Evolutionary conservation across 768 basidiomycete species (phyloP), one percentile per base, ranked within the genome.

Genomic region (Rhodotorula paludigena): DNA sequence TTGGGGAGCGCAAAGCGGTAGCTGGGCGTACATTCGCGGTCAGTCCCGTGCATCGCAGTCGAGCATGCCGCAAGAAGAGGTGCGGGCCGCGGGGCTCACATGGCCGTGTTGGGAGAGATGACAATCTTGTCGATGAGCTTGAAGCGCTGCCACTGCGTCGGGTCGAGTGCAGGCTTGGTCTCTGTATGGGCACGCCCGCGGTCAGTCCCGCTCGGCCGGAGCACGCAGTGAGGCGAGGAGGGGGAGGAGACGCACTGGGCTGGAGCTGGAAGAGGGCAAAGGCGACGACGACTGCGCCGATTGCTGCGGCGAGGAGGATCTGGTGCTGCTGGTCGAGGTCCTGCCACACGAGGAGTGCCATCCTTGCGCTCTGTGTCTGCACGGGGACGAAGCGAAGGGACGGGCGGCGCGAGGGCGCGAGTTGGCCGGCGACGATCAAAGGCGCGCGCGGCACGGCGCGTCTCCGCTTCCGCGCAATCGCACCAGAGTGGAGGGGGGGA

Each of bases 91-190:
- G n/a, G n/a, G n/a, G 20, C 87, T 65, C 71, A 97, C 91, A 92
- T 83, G 76, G 96, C 94, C 45, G 96, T 99, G 80, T 99, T 99
- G 71, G 89, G 90, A 14, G 93, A 97, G 61, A 98, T 82, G 74
- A 85, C 81, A 54, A 85, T 86, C 80, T 94, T 96, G 74, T 89
- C 83, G 60, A 81, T 79, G 64, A 99, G 84, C 35, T 88, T 83
- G 81, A 90, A 97, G 71, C 87, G 82, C 74, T 88, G 83, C 89
- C 92, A 99, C 63, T 82, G 81, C 69, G 82, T 81, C 23, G 91
- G 84, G 79, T 89, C 83, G 62, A 94, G 82, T 11, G 85, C 85
- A 30, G 88, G 86, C 74, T 86, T 86, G 41, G 84, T 82, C 75
- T 83, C 87, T 89, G 76, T 35, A 32, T 15, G 25, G 10, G 32